phyloP scores from a whole-genome alignment of 192 early-diverging fungal species.

The Coemansia sp. region DNA sequence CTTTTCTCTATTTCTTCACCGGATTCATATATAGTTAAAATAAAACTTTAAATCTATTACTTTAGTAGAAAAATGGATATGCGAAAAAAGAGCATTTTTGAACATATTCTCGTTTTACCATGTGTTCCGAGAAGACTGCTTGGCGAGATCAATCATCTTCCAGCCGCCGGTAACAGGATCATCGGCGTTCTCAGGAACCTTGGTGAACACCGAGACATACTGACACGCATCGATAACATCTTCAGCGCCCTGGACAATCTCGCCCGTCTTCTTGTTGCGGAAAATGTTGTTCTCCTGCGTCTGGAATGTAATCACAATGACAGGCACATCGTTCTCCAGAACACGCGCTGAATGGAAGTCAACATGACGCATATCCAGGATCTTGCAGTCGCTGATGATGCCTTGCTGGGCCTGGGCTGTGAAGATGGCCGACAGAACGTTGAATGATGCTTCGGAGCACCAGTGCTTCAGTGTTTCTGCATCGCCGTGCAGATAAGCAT shows the following conservation, averaged over 20 bases:
- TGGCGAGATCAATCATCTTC: slow-evolving; percentile 90
- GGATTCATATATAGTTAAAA: background rate
- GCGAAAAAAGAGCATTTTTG: slow-evolving; percentile 2
- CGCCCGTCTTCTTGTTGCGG: slow-evolving; percentile 79
- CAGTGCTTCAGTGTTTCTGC: slow-evolving; percentile 79
- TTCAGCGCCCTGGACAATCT: slow-evolving; percentile 85
- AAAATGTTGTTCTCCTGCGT: slow-evolving; percentile 95
- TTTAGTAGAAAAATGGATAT: background rate
- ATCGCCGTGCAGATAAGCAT: slow-evolving; percentile 90
- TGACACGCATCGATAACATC: slow-evolving; percentile 83
- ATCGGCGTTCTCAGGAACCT: slow-evolving; percentile 73
- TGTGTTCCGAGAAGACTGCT: slow-evolving; percentile 59
- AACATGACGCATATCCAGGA: slow-evolving; percentile 88
- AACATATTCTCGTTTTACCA: slow-evolving; percentile 29
- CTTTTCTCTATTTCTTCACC: too few relatives aligned
- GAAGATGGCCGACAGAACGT: slow-evolving; percentile 79
- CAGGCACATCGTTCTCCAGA: slow-evolving; percentile 91
- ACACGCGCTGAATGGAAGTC: slow-evolving; percentile 89
- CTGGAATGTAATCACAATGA: slow-evolving; percentile 84
- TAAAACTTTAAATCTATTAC: slow-evolving; percentile 13
- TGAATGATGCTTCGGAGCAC: slow-evolving; percentile 92
- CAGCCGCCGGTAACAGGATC: slow-evolving; percentile 89
- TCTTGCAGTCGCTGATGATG: slow-evolving; percentile 89
- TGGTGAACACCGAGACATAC: slow-evolving; percentile 91
- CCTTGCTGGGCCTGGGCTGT: slow-evolving; percentile 84